Conservation (phyloP, 805 yeast species). For the Candida coquimbonensis region DNA sequence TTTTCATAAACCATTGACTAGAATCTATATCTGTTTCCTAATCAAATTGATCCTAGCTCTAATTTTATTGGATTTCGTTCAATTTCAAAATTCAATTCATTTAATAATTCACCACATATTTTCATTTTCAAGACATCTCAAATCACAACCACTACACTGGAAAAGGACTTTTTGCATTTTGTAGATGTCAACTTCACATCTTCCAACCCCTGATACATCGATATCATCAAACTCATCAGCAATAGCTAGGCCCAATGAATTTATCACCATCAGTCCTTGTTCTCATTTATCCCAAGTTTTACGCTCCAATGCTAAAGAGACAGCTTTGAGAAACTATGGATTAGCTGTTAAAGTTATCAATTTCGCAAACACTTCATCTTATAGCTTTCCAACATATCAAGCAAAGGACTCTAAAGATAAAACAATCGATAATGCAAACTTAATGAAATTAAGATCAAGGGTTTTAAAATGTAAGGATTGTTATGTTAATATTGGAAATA, state of each 20-base stretch:
- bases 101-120: background rate
- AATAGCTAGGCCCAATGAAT: background rate
- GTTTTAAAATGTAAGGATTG: conserved; percentile 50
- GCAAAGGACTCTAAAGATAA: conserved; percentile 9
- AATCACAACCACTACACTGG: background rate
- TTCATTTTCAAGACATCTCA: background rate
- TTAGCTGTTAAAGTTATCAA: conserved; percentile 19
- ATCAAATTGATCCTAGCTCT: background rate
- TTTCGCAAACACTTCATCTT: conserved; percentile 7
- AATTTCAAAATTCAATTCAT: background rate
- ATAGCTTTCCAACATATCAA: conserved; percentile 7
- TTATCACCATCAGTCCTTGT: conserved; percentile 15
- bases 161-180: background rate
- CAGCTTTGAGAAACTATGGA: conserved; percentile 22
- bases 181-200: background rate
- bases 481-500: conserved; percentile 26
- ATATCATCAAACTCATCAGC: background rate
- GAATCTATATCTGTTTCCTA: background rate
- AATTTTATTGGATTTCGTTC: background rate
- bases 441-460: conserved; percentile 35
- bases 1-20: background rate
- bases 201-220: background rate
- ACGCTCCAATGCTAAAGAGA: conserved; percentile 20
- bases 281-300: conserved; percentile 23
- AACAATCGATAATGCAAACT: conserved; percentile 28